Evolutionary conservation across 208 protist genomes (phyloP).

Genomic region (Trypanosoma grayi): DNA sequence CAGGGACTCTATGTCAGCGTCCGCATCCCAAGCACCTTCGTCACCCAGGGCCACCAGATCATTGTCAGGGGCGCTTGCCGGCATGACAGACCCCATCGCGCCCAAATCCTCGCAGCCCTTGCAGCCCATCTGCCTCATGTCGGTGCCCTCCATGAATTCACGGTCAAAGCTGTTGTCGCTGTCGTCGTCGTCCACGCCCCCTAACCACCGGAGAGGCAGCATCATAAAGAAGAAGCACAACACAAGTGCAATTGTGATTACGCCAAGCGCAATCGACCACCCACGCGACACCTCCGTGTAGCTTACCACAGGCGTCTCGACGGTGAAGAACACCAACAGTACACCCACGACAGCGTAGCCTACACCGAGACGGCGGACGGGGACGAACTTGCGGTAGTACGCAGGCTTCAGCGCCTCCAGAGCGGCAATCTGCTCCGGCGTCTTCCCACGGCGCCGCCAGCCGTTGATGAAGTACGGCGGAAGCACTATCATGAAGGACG

Average conservation of each 20-base stretch:
- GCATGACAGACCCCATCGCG: neutral
- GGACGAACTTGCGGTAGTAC: constrained; percentile 69
- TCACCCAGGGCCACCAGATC: neutral
- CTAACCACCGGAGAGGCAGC: constrained; percentile 40
- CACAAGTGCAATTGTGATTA: constrained; percentile 38
- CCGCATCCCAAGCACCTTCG: neutral
- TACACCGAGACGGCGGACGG: constrained; percentile 48
- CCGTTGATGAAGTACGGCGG: constrained; percentile 67
- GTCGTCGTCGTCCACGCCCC: constrained; percentile 48
- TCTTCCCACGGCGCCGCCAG: constrained; percentile 44
- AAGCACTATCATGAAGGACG: constrained; percentile 43
- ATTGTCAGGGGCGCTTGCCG: constrained; percentile 3
- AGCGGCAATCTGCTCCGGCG: constrained; percentile 28
- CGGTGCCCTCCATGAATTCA: neutral
- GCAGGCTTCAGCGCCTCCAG: constrained; percentile 39
- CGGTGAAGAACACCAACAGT: constrained; percentile 60
- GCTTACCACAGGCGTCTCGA: constrained; percentile 42
- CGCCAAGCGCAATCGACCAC: constrained; percentile 37
- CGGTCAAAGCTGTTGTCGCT: constrained; percentile 1
- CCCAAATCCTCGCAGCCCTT: too few species aligned
- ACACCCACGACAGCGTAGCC: constrained; percentile 51
- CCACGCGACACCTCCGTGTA: constrained; percentile 28
- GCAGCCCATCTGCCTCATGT: too few species aligned
- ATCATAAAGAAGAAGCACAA: constrained; percentile 39
- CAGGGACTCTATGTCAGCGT: constrained; percentile 1